A percentile compares a stretch with the other conserved stretches of the same genome.
Evolutionary conservation across 345 rosid genomes (phyloP).

Genomic region (Euphorbia tirucalli): DNA sequence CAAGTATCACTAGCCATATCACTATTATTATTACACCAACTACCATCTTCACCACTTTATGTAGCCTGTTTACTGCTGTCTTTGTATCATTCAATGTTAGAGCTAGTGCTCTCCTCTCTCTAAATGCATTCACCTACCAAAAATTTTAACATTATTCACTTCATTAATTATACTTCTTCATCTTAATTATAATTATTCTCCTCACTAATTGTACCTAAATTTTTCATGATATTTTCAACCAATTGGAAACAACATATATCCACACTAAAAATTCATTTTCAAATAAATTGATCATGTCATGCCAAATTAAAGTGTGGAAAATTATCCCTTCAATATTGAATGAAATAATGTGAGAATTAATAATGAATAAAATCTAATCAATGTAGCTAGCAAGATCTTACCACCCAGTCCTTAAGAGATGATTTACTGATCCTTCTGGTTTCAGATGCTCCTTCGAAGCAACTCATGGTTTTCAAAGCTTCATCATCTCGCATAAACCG

Average conservation of each 20-base stretch:
- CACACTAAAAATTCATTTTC: too few relatives aligned
- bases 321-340: too few relatives aligned
- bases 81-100: constrained; percentile 85
- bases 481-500: constrained; percentile 71
- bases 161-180: too few relatives aligned
- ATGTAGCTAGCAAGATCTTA: constrained; percentile 26
- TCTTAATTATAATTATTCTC: too few relatives aligned
- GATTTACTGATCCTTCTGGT: constrained; percentile 54
- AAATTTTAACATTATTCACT: too few relatives aligned
- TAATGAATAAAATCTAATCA: too few relatives aligned
- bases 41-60: constrained; percentile 55
- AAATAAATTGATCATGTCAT: too few relatives aligned
- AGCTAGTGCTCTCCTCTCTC: constrained; percentile 95
- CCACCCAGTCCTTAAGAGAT: constrained; percentile 91
- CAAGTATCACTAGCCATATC: constrained; percentile 71
- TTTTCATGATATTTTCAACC: too few relatives aligned
- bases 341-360: too few relatives aligned
- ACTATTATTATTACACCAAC: constrained; percentile 44
- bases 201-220: too few relatives aligned
- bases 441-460: constrained; percentile 76
- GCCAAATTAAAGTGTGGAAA: too few relatives aligned
- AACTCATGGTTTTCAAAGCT: constrained; percentile 59
- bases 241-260: too few relatives aligned
- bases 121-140: constrained; percentile 71
- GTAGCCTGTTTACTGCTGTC: constrained; percentile 90